Conservation (phyloP, 2,329 filamentous ascomycete genomes). For the Claviceps sorghi region DNA sequence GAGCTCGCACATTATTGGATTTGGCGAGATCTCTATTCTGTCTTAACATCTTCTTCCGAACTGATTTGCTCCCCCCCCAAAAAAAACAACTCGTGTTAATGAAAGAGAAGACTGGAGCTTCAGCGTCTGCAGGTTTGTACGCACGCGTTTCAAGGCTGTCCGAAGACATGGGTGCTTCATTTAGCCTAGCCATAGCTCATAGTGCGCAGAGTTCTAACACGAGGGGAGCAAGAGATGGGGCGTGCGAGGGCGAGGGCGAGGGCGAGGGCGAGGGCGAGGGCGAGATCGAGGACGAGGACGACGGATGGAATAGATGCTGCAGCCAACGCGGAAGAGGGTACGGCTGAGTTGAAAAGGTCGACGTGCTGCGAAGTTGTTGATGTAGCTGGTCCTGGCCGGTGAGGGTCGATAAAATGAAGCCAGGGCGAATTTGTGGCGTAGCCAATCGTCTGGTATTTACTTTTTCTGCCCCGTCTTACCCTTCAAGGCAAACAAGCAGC, state of each 20-base stretch:
- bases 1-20: slow-evolving; percentile 61
- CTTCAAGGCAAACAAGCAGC: slow-evolving; percentile 12
- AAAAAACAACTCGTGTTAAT: neutral
- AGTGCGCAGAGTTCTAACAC: slow-evolving; percentile 12
- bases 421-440: slow-evolving; percentile 11
- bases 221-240: neutral
- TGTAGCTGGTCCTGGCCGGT: slow-evolving; percentile 4
- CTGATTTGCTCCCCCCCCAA: slow-evolving; percentile 25
- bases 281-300: neutral
- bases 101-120: neutral
- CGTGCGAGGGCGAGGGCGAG: no score
- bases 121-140: slow-evolving; percentile 17
- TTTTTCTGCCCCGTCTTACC: slow-evolving; percentile 8
- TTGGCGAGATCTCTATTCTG: slow-evolving; percentile 76
- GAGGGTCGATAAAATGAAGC: neutral
- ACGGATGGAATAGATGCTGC: neutral
- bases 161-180: slow-evolving; percentile 54
- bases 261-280: neutral
- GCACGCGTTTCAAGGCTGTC: slow-evolving; percentile 59
- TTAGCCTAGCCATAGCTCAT: slow-evolving; percentile 62
- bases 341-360: neutral
- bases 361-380: slow-evolving; percentile 1
- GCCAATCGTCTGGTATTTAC: slow-evolving; percentile 23
- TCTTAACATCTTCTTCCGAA: slow-evolving; percentile 64
- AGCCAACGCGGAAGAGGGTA: neutral